A percentile compares a stretch with the other conserved stretches of the same genome.
Evolutionary conservation across 345 rosid species (phyloP).

Genomic region (Salix viminalis): DNA sequence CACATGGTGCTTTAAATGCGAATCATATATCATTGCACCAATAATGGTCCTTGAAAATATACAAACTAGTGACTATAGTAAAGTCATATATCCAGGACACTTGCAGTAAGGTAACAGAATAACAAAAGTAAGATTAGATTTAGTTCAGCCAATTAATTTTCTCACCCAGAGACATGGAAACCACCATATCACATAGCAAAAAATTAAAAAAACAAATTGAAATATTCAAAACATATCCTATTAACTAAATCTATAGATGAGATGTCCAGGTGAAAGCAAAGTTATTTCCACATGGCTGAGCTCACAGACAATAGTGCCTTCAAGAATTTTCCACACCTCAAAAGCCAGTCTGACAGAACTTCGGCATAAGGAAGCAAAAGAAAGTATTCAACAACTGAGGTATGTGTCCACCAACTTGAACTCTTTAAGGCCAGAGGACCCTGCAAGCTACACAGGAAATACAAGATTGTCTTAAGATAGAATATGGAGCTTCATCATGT

Average conservation of each 20-base stretch:
- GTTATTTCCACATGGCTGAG: neutral
- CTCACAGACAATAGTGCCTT: neutral
- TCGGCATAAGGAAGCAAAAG: slow-evolving; percentile 28
- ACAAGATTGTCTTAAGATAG: neutral
- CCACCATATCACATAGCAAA: neutral
- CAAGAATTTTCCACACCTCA: slow-evolving; percentile 2
- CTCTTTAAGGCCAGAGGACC: slow-evolving; percentile 20
- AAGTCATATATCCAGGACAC: neutral
- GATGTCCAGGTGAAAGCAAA: neutral
- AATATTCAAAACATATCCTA: neutral
- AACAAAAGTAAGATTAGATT: neutral
- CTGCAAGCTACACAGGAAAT: slow-evolving; percentile 19
- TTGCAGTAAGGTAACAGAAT: neutral
- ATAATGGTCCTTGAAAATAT: neutral
- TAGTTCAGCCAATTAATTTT: neutral
- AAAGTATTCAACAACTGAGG: slow-evolving; percentile 22
- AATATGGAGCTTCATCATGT: neutral
- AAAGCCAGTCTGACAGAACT: slow-evolving; percentile 18
- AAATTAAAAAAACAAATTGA: neutral
- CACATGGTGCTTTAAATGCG: neutral
- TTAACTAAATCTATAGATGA: neutral
- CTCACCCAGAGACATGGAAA: neutral
- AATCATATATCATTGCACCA: neutral
- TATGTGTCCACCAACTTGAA: slow-evolving; percentile 16
- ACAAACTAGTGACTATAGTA: neutral